Evolutionary conservation across 495 filamentous ascomycete species (phyloP).

Genomic region (Penicillium fimorum): DNA sequence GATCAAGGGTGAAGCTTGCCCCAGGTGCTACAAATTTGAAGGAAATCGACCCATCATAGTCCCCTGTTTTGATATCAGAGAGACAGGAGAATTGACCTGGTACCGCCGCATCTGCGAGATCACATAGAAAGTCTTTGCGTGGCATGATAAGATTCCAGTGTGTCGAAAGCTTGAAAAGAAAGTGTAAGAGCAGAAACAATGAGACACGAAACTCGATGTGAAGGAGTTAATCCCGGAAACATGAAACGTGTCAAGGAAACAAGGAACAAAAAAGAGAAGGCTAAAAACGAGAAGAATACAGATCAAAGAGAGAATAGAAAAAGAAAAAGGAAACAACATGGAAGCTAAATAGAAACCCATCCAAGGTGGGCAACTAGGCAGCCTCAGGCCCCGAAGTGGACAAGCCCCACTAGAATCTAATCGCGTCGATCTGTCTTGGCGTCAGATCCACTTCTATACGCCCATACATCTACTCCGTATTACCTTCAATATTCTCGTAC

Average conservation of each 20-base stretch:
- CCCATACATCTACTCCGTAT: too few relatives aligned
- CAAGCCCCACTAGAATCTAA: background rate
- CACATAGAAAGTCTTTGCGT: constrained; percentile 51
- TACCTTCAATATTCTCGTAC: too few relatives aligned
- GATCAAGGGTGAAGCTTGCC: constrained; percentile 33
- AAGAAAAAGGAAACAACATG: background rate
- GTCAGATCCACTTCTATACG: background rate
- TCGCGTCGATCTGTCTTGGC: background rate
- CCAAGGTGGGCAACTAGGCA: background rate
- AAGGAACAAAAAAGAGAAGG: background rate
- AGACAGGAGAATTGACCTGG: constrained; percentile 38
- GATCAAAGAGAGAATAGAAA: background rate
- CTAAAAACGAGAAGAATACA: background rate
- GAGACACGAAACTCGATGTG: background rate
- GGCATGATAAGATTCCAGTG: constrained; percentile 44
- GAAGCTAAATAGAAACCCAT: background rate
- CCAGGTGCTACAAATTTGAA: constrained; percentile 48
- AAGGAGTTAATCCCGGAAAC: background rate
- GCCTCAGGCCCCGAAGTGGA: background rate
- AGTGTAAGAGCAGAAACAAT: background rate
- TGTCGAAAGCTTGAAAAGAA: background rate
- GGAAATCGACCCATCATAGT: constrained; percentile 61
- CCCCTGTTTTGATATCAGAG: constrained; percentile 50
- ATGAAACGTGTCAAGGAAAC: background rate
- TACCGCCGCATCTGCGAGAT: constrained; percentile 45